Conservation (phyloP, 257 asterid species). For the Asclepias syriaca region DNA sequence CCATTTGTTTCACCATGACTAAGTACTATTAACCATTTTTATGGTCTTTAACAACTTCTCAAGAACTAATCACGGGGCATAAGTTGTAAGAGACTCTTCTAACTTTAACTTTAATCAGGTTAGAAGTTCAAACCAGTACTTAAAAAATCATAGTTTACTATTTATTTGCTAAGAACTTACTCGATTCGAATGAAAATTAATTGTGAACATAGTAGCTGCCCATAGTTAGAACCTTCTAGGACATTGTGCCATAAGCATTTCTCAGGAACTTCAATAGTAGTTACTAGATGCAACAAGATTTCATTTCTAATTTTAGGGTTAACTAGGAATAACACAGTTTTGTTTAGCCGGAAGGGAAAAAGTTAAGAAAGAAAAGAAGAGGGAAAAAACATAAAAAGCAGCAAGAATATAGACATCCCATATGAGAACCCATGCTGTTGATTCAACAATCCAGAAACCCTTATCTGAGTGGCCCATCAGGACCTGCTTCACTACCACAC, state of each 20-base stretch:
- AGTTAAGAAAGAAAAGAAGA: slow-evolving; percentile 3
- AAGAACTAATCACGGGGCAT: not conserved
- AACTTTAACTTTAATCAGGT: too few species aligned
- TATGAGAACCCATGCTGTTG: slow-evolving; percentile 75
- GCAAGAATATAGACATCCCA: slow-evolving; percentile 46
- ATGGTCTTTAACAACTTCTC: slow-evolving; percentile 2
- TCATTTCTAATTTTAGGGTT: slow-evolving; percentile 12
- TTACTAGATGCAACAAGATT: slow-evolving; percentile 15
- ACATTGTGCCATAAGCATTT: not conserved
- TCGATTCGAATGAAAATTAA: too few species aligned
- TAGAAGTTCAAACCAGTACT: too few species aligned
- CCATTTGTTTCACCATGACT: not conserved
- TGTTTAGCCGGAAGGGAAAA: slow-evolving; percentile 17
- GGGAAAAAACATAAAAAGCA: slow-evolving; percentile 16
- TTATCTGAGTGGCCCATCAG: slow-evolving; percentile 41
- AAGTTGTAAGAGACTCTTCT: too few species aligned
- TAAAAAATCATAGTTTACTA: too few species aligned
- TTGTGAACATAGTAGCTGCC: too few species aligned
- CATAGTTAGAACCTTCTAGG: too few species aligned
- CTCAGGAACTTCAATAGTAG: not conserved
- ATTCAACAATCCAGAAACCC: slow-evolving; percentile 37
- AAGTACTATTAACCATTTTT: not conserved
- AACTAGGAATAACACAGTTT: slow-evolving; percentile 17
- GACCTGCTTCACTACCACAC: slow-evolving; percentile 46
- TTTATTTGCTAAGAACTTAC: too few species aligned